phyloP scores from a whole-genome alignment of 1,139 yeast species.

The Nakaseomyces delphensis region DNA sequence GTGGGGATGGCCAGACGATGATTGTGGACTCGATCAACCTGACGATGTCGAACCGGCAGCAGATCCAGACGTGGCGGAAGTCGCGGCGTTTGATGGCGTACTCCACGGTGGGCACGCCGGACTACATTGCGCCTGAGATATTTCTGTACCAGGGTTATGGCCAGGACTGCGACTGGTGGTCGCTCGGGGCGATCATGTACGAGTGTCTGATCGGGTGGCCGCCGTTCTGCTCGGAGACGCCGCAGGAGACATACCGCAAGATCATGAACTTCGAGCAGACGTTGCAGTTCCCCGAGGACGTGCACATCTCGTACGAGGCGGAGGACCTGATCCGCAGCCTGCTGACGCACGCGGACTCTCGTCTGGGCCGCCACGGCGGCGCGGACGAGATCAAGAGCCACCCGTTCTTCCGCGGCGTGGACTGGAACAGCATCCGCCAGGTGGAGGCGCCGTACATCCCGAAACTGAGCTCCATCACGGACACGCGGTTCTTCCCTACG shows the following conservation, averaged over 20 bases:
- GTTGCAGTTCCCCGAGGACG: constrained; percentile 87
- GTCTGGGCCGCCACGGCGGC: constrained; percentile 88
- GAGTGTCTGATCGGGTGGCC: constrained; percentile 99
- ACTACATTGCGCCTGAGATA: constrained; percentile 96
- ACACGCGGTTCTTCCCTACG: constrained; percentile 95
- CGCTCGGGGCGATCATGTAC: constrained; percentile 96
- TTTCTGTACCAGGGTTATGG: constrained; percentile 96
- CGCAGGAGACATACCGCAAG: constrained; percentile 95
- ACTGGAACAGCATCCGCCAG: constrained; percentile 87
- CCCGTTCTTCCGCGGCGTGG: constrained; percentile 93
- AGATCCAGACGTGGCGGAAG: constrained; percentile 97
- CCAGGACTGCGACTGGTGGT: constrained; percentile 99
- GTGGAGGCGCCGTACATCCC: constrained; percentile 96
- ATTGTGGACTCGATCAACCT: constrained; percentile 92
- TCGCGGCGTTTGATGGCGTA: constrained; percentile 95
- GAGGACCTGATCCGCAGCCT: constrained; percentile 84
- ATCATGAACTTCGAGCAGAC: constrained; percentile 94
- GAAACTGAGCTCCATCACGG: constrained; percentile 76
- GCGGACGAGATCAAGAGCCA: constrained; percentile 89
- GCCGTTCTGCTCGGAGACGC: constrained; percentile 96
- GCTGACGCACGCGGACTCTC: constrained; percentile 72
- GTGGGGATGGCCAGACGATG: constrained; percentile 78
- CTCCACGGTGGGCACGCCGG: constrained; percentile 98
- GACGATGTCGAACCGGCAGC: constrained; percentile 93
- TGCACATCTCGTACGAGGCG: constrained; percentile 86